Evolutionary conservation across 352 stramenopile species (phyloP), one percentile per base, ranked within the genome.

Genomic region (Ophiocytium majus): DNA sequence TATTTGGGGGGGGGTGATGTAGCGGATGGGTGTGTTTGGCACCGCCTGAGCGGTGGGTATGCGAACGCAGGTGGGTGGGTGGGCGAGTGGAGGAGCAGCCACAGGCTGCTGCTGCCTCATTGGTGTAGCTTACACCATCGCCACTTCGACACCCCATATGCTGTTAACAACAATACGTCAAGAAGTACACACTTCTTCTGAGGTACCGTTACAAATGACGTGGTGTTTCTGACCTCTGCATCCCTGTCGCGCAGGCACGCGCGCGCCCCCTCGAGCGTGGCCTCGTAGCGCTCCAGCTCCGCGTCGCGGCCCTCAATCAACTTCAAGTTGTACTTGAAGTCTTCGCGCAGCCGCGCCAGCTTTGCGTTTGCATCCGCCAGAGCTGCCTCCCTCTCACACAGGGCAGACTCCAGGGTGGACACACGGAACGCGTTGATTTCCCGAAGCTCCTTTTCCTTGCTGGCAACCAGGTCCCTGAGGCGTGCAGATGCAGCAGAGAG

Each of bases 241-340:
- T 89, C 89, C 63, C 92, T 92, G 50, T 96, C 93, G 79, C 92
- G 89, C 50, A 97, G 63, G 5, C 92, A 88, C 37, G 86, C 89
- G 84, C 96, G 95, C 19, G 97, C 82, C 0, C 90, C 90, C 33
- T 91, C 91, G 79, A 97, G 94, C 82, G 94, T 94, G 50, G 90
- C 90, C 85, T 97, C 94, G 89, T 96, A 97, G 36, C 94, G 88
- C 63, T 91, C 91, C 32, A 97, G 90, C 86, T 97, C 94, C 82
- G 95, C 93, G 84, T 97, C 94, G 43, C 94, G 92, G n/a, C 93
- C 93, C 82, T 95, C 94, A 10, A 97, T 89, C 9, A 97, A 88
- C 84, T 95, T 95, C 64, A 97, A 89, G 84, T 97, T 97, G 90
- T 96, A 97, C 86, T 95, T 94, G 91, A 97, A 97, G 87, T 97